Percentiles rank a stretch among this genome's conserved stretches.
Conservation (phyloP, 805 yeast species). For the Maudiozyma barnettii region DNA sequence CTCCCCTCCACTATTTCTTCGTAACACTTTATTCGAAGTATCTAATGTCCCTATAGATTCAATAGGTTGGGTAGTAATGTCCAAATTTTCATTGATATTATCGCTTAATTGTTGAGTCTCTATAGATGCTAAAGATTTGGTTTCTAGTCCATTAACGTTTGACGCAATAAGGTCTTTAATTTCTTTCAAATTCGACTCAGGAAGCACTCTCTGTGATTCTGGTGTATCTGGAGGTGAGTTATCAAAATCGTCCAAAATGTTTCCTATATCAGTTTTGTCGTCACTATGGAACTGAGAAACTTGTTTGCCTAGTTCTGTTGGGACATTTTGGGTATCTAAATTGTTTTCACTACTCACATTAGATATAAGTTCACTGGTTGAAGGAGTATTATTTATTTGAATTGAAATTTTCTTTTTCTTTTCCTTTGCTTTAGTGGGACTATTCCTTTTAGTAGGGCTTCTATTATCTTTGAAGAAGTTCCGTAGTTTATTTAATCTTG, state of each 20-base stretch:
- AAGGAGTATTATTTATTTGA: too few species aligned
- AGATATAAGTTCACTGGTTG: too few species aligned
- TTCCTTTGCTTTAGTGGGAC: slow-evolving; percentile 7
- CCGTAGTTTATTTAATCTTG: slow-evolving; percentile 20
- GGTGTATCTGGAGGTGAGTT: slow-evolving; percentile 9
- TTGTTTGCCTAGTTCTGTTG: not conserved
- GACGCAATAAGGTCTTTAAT: not conserved
- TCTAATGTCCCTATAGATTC: not conserved
- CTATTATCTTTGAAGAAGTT: slow-evolving; percentile 16
- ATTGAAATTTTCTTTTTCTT: slow-evolving; percentile 1
- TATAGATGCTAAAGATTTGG: not conserved
- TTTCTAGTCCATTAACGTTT: too few species aligned
- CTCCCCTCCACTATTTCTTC: not conserved
- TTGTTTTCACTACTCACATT: not conserved
- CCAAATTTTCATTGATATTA: not conserved
- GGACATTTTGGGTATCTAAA: not conserved
- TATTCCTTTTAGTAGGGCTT: slow-evolving; percentile 10
- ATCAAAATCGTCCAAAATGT: not conserved
- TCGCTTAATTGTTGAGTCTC: not conserved
- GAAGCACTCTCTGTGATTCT: slow-evolving; percentile 6
- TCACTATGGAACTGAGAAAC: not conserved
- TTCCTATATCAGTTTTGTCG: not conserved
- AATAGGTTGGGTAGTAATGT: not conserved
- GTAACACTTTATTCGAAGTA: not conserved
- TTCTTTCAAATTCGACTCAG: not conserved